A percentile compares a stretch with the other conserved stretches of the same genome.
These are phyloP conservation scores for Nitzschia sp. DNA, from an alignment of 108 stramenopile genomes.

Conservation along the genomic window DNA sequence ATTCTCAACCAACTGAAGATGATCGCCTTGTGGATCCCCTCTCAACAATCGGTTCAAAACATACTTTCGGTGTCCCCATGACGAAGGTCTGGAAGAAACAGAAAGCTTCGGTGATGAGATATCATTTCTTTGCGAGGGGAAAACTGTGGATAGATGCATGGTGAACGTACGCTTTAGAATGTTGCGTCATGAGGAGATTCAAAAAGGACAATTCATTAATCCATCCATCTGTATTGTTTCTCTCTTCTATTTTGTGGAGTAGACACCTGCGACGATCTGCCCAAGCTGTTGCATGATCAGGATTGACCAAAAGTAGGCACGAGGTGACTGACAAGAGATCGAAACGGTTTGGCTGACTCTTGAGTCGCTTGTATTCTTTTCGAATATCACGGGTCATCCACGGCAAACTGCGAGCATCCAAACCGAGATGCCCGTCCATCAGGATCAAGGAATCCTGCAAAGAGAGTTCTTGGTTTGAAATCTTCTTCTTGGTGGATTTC, in stretches of 20 bases:
- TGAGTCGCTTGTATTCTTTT: constrained; percentile 23
- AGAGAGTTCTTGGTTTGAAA: background rate
- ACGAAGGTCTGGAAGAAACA: constrained; percentile 31
- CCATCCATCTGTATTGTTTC: constrained; percentile 15
- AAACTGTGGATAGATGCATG: background rate
- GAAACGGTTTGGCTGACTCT: background rate
- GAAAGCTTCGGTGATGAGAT: background rate
- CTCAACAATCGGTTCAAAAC: constrained; percentile 29
- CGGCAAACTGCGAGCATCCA: constrained; percentile 48
- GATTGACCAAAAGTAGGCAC: constrained; percentile 48
- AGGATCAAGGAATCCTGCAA: constrained; percentile 28
- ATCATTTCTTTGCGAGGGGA: background rate
- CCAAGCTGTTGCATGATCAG: constrained; percentile 61
- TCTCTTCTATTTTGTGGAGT: background rate
- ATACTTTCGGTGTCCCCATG: constrained; percentile 57
- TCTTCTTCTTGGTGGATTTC: background rate
- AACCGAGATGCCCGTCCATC: constrained; percentile 41
- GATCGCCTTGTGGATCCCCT: background rate
- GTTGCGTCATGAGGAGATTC: constrained; percentile 50
- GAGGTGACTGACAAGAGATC: constrained; percentile 16
- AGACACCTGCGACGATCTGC: constrained; percentile 42
- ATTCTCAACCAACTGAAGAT: background rate
- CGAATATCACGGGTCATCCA: constrained; percentile 42
- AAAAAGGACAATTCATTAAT: constrained; percentile 34
- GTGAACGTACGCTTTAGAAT: constrained; percentile 54